Evolutionary conservation across 1,284 basidiomycete species (phyloP).

Genomic region (Naganishia cerealis): DNA sequence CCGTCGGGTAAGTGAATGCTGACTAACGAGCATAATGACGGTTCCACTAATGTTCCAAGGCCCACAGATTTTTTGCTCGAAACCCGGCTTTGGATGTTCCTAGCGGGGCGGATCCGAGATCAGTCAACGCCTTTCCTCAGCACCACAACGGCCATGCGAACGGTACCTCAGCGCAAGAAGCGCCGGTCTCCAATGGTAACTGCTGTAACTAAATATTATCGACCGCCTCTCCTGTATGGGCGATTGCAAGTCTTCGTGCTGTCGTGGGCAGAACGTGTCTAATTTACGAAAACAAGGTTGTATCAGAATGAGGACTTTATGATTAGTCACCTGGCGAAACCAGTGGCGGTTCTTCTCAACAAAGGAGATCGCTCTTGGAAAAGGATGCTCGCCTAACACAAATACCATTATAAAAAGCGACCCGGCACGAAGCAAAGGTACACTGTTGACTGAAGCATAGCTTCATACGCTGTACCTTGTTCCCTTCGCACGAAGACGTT

Average conservation of each 20-base stretch:
- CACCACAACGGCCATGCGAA: conserved; percentile 1
- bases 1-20: conserved; percentile 25
- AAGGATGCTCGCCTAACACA: too few relatives aligned
- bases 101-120: conserved; percentile 9
- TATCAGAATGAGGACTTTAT: too few relatives aligned
- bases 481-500: too few relatives aligned
- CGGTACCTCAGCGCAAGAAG: background rate
- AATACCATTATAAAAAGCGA: too few relatives aligned
- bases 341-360: too few relatives aligned
- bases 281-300: background rate
- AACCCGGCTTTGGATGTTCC: conserved; percentile 30
- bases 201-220: background rate
- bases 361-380: too few relatives aligned
- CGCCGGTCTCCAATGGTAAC: background rate
- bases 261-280: background rate
- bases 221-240: too few relatives aligned
- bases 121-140: conserved; percentile 9
- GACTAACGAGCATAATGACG: background rate
- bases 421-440: too few relatives aligned
- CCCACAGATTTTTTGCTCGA: conserved; percentile 26
- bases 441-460: too few relatives aligned
- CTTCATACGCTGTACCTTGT: too few relatives aligned
- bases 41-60: background rate
- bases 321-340: too few relatives aligned
- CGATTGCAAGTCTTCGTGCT: too few relatives aligned